These are phyloP conservation scores for Saksenaea oblongispora DNA, from an alignment of 371 early-diverging fungal species.

Conservation along the genomic window DNA sequence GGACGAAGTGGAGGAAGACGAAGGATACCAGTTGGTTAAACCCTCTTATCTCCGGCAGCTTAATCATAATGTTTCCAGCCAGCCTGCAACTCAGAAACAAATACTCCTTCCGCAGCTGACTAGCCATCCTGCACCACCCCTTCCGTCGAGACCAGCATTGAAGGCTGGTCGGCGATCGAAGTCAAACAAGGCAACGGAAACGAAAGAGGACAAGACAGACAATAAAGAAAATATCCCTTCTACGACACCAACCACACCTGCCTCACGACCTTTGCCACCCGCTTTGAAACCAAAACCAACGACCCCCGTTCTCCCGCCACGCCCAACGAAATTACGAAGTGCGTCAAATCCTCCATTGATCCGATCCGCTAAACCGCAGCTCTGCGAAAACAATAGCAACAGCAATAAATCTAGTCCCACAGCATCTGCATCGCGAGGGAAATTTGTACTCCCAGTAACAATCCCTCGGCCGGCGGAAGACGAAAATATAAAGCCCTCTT, in stretches of 20 bases:
- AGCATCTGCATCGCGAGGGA: neutral
- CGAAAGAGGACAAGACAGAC: slow-evolving; percentile 4
- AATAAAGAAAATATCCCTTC: neutral
- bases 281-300: slow-evolving; percentile 33
- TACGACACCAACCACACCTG: neutral
- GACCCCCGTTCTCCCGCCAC: slow-evolving; percentile 16
- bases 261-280: slow-evolving; percentile 12
- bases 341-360: slow-evolving; percentile 30
- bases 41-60: slow-evolving; percentile 40
- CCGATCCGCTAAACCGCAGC: slow-evolving; percentile 5
- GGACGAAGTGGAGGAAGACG: slow-evolving; percentile 25
- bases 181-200: neutral
- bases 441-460: neutral
- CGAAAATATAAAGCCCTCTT: slow-evolving; percentile 22
- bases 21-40: slow-evolving; percentile 43
- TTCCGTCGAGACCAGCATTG: slow-evolving; percentile 39
- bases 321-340: slow-evolving; percentile 28
- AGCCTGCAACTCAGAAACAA: slow-evolving; percentile 4
- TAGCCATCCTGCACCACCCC: slow-evolving; percentile 36
- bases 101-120: slow-evolving; percentile 1
- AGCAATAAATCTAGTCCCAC: neutral
- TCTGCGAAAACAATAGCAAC: slow-evolving; percentile 2
- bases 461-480: neutral
- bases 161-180: slow-evolving; percentile 22
- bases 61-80: neutral